phyloP scores from a whole-genome alignment of 495 filamentous ascomycete species.

The Trichoderma orchidacearum region DNA sequence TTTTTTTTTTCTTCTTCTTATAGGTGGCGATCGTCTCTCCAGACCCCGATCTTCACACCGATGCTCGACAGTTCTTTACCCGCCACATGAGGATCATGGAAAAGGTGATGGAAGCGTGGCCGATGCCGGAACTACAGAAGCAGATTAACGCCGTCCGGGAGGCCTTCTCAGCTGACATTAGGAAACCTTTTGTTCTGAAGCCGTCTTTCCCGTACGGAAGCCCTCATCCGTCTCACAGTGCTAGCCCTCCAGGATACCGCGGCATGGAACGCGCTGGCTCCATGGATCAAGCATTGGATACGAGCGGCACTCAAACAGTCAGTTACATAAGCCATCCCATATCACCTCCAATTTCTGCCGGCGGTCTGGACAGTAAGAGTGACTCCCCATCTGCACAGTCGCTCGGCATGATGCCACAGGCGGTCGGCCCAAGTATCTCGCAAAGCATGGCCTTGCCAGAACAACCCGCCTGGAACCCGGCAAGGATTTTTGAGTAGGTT shows the following conservation, averaged over 20 bases:
- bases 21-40: conserved; percentile 91
- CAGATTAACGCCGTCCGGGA: conserved; percentile 84
- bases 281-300: conserved; percentile 13
- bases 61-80: conserved; percentile 83
- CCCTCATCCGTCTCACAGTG: conserved; percentile 43
- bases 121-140: conserved; percentile 82
- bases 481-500: conserved; percentile 85
- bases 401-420: conserved; percentile 59
- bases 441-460: conserved; percentile 49
- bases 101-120: conserved; percentile 70
- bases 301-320: conserved; percentile 21
- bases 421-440: conserved; percentile 30
- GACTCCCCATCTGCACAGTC: conserved; percentile 70
- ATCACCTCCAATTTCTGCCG: conserved; percentile 68
- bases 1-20: neutral
- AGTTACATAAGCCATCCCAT: conserved; percentile 66
- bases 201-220: conserved; percentile 80
- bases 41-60: conserved; percentile 72
- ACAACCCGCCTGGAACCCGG: conserved; percentile 74
- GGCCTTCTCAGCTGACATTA: conserved; percentile 82
- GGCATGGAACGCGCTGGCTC: conserved; percentile 22
- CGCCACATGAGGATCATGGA: conserved; percentile 94
- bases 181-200: conserved; percentile 79
- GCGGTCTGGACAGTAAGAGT: conserved; percentile 61
- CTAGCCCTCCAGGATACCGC: conserved; percentile 48